Evolutionary conservation across 2,329 filamentous ascomycete genomes (phyloP), one percentile per base, ranked within the genome.

Genomic region (Colletotrichum destructivum): DNA sequence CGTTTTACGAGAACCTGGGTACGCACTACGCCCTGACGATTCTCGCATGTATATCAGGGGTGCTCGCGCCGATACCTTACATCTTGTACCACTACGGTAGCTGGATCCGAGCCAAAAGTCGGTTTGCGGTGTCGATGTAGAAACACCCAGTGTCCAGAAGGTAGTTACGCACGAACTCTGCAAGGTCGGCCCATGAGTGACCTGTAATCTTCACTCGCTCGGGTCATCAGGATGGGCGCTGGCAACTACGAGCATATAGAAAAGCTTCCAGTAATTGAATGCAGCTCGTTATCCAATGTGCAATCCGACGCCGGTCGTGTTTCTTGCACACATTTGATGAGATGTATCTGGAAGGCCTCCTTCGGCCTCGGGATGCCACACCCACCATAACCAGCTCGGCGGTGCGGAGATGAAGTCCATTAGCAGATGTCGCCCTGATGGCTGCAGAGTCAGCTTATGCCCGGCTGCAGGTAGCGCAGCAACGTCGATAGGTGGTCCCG

Each of bases 21-120:
- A 79, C 78, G 0, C 77, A 79, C 31, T 80, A 80, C 40, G 79
- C 80, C 0, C 72, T 82, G 11, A 82, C 80, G 0, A 80, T 82
- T 6, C 66, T 82, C 63, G 80, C 75, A 1, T 80, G 78, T 8
- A 69, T 81, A 0, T 72, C 80, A 0, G 74, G 75, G 13, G 18
- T 77, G 0, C 71, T 82, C 8, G 79, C 75, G 2, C 76, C 78
- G 0, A 79, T 79, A 11, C 80, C 80, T 1, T 80, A 79, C 38
- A 52, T 77, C 0, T 44, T 81, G 4, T 81, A 78, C 23, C 73
- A 70, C 7, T 76, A 77, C 9, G 79, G 78, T 3, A 59, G 47
- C 18, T 60, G 54, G 65, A 42, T 72, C 9, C 59, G 69, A 3
- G 52, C 54, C 12, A 72, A 69, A 26, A 72, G 69, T 40, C 62